These are phyloP conservation scores for Ustilago tritici DNA, from an alignment of 1,284 basidiomycete genomes.

Conservation along the genomic window DNA sequence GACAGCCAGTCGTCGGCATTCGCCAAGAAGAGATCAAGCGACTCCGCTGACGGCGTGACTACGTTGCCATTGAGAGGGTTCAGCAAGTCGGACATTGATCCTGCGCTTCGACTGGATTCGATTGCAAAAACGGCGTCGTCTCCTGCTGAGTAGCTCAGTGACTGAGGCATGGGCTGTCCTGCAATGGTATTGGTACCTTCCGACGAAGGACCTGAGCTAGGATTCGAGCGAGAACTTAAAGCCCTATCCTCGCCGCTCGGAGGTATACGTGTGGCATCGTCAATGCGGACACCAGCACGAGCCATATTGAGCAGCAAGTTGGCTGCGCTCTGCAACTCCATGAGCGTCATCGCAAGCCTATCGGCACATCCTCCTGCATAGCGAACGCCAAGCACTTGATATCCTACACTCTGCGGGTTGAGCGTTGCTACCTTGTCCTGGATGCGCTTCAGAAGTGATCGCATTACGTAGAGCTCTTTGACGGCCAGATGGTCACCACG, in stretches of 20 bases:
- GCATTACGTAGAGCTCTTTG: constrained; percentile 48
- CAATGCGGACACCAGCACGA: constrained; percentile 40
- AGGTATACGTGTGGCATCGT: constrained; percentile 43
- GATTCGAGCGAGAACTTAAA: constrained; percentile 18
- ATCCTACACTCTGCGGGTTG: constrained; percentile 43
- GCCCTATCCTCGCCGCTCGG: constrained; percentile 25
- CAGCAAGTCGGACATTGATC: constrained; percentile 9
- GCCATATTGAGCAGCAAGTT: constrained; percentile 48
- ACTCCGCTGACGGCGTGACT: constrained; percentile 36
- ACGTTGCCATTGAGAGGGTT: constrained; percentile 13
- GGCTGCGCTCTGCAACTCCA: constrained; percentile 43
- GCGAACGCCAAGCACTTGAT: constrained; percentile 40
- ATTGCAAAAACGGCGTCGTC: not conserved
- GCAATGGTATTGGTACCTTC: not conserved
- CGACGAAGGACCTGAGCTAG: constrained; percentile 25
- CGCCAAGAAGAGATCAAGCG: constrained; percentile 42
- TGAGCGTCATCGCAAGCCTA: constrained; percentile 38
- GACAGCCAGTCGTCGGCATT: constrained; percentile 51
- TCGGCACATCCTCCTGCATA: constrained; percentile 45
- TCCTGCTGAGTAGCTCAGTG: constrained; percentile 12
- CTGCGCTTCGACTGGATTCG: constrained; percentile 2
- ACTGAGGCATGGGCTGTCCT: constrained; percentile 1
- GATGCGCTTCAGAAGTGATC: constrained; percentile 43
- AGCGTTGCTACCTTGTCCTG: constrained; percentile 45
- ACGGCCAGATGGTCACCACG: constrained; percentile 48